Conservation (phyloP, 2,329 filamentous ascomycete genomes). For the Ceratocystis alfenasii region DNA sequence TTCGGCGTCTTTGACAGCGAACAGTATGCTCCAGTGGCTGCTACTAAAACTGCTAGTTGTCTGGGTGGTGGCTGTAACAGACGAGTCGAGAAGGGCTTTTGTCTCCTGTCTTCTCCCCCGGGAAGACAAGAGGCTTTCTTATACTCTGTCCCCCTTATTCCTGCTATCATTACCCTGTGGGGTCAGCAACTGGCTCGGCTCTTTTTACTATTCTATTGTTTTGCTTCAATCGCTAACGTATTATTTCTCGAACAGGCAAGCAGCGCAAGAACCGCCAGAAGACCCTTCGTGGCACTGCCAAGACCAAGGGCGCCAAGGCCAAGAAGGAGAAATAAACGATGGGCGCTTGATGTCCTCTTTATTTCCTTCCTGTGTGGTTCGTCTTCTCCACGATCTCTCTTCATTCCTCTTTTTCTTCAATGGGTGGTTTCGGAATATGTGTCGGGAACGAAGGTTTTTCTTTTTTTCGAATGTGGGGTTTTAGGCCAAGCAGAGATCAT, state of each 20-base stretch:
- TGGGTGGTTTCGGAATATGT: not conserved
- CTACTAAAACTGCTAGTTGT: not conserved
- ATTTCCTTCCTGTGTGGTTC: slow-evolving; percentile 16
- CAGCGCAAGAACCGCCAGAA: slow-evolving; percentile 99
- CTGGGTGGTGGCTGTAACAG: slow-evolving; percentile 18
- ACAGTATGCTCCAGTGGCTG: slow-evolving; percentile 7
- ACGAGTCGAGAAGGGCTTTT: slow-evolving; percentile 22
- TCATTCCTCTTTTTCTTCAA: slow-evolving; percentile 8
- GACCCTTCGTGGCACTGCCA: slow-evolving; percentile 94
- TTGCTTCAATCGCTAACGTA: slow-evolving; percentile 14
- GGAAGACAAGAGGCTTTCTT: slow-evolving; percentile 23
- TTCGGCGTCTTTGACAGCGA: slow-evolving; percentile 3
- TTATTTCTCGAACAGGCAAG: slow-evolving; percentile 59
- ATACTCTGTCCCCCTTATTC: slow-evolving; percentile 13
- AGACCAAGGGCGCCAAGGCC: slow-evolving; percentile 89
- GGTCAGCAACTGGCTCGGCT: no score
- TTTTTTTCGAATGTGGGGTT: not conserved
- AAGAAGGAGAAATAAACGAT: slow-evolving; percentile 81
- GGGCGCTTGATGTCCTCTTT: slow-evolving; percentile 18
- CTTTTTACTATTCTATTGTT: not conserved
- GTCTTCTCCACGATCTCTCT: slow-evolving; percentile 2
- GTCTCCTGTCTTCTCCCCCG: slow-evolving; percentile 18
- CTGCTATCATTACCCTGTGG: not conserved
- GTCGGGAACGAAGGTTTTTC: not conserved
- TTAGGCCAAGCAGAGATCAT: slow-evolving; percentile 4